Percentiles rank a stretch among this genome's conserved stretches.
Evolutionary conservation across 2,329 filamentous ascomycete genomes (phyloP).

Genomic region (Phialophora tarda): DNA sequence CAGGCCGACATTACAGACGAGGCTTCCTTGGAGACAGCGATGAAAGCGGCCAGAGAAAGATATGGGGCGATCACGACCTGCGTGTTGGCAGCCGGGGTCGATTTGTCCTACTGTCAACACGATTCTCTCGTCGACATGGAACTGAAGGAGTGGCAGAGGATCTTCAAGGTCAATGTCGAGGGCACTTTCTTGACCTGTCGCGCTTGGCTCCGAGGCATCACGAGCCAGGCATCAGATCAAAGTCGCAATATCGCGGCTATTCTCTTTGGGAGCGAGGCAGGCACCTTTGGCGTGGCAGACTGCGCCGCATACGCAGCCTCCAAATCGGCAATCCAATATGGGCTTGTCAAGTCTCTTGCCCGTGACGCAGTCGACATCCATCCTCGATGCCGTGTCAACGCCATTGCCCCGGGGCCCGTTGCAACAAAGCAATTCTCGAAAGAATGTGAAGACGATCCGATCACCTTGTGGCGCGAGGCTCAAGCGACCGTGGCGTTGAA

Average conservation of each 20-base stretch:
- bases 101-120: constrained; percentile 50
- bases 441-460: constrained; percentile 48
- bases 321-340: constrained; percentile 55
- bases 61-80: constrained; percentile 48
- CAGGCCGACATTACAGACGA: constrained; percentile 47
- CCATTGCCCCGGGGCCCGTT: constrained; percentile 55
- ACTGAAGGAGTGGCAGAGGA: constrained; percentile 48
- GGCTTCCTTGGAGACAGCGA: constrained; percentile 44
- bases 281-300: constrained; percentile 51
- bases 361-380: constrained; percentile 50
- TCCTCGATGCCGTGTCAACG: constrained; percentile 51
- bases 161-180: constrained; percentile 53
- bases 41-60: constrained; percentile 43
- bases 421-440: constrained; percentile 52
- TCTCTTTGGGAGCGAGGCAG: constrained; percentile 55
- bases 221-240: constrained; percentile 27
- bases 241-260: constrained; percentile 50
- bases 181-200: constrained; percentile 53
- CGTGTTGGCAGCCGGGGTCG: constrained; percentile 53
- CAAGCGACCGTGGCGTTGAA: constrained; percentile 53
- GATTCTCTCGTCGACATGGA: constrained; percentile 50
- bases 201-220: constrained; percentile 51
- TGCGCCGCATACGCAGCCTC: constrained; percentile 54
- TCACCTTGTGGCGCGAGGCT: constrained; percentile 50
- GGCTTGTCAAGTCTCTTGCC: constrained; percentile 51